Evolutionary conservation across 2,329 filamentous ascomycete genomes (phyloP).

Genomic region (Aspergillus fumigatus): DNA sequence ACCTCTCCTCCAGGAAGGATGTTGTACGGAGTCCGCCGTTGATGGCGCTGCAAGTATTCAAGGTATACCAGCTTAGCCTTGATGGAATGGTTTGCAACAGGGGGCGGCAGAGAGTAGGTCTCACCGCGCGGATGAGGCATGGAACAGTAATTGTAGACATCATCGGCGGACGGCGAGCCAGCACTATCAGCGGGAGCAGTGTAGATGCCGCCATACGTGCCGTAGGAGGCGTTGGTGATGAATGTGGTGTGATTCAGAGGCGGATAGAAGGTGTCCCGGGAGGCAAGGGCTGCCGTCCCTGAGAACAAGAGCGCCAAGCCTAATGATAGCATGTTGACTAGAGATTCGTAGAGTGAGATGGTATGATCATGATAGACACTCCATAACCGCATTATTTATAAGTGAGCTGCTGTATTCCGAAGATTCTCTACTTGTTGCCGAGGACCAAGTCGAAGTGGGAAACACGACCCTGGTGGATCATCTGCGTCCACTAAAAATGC

Average conservation of each 20-base stretch:
- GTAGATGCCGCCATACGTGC: slow-evolving; percentile 36
- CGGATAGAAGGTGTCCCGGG: slow-evolving; percentile 29
- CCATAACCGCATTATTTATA: background rate
- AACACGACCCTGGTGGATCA: background rate
- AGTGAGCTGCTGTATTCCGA: background rate
- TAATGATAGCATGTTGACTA: background rate
- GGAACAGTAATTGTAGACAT: slow-evolving; percentile 37
- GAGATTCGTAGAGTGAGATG: background rate
- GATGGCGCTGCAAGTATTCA: slow-evolving; percentile 38
- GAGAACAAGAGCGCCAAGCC: background rate
- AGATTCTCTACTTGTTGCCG: background rate
- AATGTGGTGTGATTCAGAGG: slow-evolving; percentile 35
- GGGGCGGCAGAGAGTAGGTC: slow-evolving; percentile 28
- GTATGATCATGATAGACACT: background rate
- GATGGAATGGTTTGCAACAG: slow-evolving; percentile 23
- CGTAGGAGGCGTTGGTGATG: slow-evolving; percentile 32
- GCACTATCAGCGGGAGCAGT: slow-evolving; percentile 20
- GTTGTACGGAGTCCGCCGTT: slow-evolving; percentile 37
- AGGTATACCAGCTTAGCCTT: slow-evolving; percentile 33
- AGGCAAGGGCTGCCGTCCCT: background rate
- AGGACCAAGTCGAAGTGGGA: background rate
- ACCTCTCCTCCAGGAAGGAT: slow-evolving; percentile 38
- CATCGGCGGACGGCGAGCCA: slow-evolving; percentile 18
- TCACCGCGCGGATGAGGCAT: slow-evolving; percentile 36
- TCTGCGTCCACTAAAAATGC: background rate